Evolutionary conservation across 176 grass and related monocot genomes (phyloP).

Genomic region (Aegilops speltoides): DNA sequence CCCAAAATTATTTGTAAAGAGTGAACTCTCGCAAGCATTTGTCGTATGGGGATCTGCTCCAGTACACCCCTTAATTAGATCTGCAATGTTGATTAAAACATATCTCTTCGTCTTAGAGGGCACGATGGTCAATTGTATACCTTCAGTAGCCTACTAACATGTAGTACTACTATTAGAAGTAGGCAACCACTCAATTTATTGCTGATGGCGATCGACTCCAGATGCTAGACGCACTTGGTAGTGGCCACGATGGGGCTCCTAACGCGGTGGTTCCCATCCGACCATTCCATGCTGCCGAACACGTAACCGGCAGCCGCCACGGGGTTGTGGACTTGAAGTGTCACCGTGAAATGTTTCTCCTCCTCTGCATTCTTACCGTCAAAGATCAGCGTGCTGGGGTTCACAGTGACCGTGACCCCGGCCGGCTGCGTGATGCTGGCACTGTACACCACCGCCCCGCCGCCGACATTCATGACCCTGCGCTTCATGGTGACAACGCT

Average conservation of each 20-base stretch:
- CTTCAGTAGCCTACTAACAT: too few relatives aligned
- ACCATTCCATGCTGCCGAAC: constrained; percentile 59
- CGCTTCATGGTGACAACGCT: constrained; percentile 28
- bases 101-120: too few relatives aligned
- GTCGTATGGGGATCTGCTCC: too few relatives aligned
- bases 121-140: too few relatives aligned
- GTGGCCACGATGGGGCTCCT: constrained; percentile 43
- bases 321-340: background rate
- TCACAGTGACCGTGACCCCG: constrained; percentile 33
- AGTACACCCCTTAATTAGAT: too few relatives aligned
- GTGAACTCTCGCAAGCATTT: too few relatives aligned
- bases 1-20: too few relatives aligned
- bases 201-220: too few relatives aligned
- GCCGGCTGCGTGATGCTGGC: constrained; percentile 10
- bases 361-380: background rate
- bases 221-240: constrained; percentile 18
- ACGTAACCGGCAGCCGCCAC: background rate
- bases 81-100: too few relatives aligned
- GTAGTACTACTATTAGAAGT: too few relatives aligned
- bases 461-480: constrained; percentile 58
- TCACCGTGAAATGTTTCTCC: constrained; percentile 65
- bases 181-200: too few relatives aligned
- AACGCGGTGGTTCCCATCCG: constrained; percentile 38
- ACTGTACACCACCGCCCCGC: constrained; percentile 4
- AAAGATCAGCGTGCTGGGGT: constrained; percentile 36